A percentile compares a stretch with the other conserved stretches of the same genome.
These are phyloP conservation scores for Persicaria tinctoria DNA, from an alignment of 148 eudicot genomes.

Conservation along the genomic window DNA sequence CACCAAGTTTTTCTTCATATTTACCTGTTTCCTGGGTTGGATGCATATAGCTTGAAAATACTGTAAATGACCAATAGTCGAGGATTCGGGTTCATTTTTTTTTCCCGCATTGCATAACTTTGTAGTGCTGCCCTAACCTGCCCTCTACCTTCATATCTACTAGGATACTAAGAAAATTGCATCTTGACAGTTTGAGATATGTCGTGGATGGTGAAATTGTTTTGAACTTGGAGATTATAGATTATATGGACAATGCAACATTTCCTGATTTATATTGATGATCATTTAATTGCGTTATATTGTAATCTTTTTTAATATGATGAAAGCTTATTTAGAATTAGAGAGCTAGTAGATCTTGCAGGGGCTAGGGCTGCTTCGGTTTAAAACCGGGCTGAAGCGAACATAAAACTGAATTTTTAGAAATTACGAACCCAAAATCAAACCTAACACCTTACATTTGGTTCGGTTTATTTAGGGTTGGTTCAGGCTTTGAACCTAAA, in stretches of 20 bases:
- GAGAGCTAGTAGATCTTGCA: too few relatives aligned
- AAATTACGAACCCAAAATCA: too few relatives aligned
- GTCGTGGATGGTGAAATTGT: background rate
- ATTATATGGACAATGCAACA: background rate
- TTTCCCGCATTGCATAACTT: background rate
- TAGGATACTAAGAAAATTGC: slow-evolving; percentile 11
- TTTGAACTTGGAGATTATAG: slow-evolving; percentile 6
- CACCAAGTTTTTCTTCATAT: background rate
- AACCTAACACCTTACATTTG: too few relatives aligned
- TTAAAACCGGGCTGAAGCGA: too few relatives aligned
- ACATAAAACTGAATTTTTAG: too few relatives aligned
- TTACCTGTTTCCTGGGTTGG: slow-evolving; percentile 3
- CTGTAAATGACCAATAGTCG: slow-evolving; percentile 8
- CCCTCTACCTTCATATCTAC: background rate
- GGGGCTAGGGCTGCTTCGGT: too few relatives aligned
- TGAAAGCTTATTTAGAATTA: too few relatives aligned
- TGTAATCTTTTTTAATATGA: too few relatives aligned
- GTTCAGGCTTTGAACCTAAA: too few relatives aligned
- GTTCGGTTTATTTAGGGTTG: too few relatives aligned
- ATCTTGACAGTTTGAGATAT: background rate
- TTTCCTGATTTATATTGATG: background rate
- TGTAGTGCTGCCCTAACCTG: background rate
- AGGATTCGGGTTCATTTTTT: background rate
- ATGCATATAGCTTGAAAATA: slow-evolving; percentile 7
- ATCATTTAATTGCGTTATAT: background rate